phyloP scores from a whole-genome alignment of 1,284 basidiomycete species.

The Austroboletus niveus region DNA sequence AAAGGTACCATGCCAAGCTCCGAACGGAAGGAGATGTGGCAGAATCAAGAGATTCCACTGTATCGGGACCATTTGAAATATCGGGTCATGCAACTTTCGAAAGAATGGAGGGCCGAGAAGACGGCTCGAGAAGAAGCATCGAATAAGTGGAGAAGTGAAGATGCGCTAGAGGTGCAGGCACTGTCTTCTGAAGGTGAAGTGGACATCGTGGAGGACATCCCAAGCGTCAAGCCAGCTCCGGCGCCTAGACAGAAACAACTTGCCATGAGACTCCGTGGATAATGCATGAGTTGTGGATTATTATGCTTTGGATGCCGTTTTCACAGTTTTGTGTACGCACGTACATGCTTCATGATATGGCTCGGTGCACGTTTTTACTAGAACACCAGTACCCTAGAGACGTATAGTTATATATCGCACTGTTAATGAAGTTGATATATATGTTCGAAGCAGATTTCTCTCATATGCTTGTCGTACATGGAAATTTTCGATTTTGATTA shows the following conservation, averaged over 20 bases:
- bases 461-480: background rate
- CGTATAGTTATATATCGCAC: slow-evolving; percentile 11
- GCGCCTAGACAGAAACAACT: slow-evolving; percentile 9
- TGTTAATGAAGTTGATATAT: slow-evolving; percentile 12
- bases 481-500: no score
- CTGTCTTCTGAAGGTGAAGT: slow-evolving; percentile 49
- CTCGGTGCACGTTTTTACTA: slow-evolving; percentile 1
- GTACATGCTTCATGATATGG: background rate
- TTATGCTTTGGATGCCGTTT: slow-evolving; percentile 1
- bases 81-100: slow-evolving; percentile 38
- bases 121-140: slow-evolving; percentile 33
- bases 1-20: slow-evolving; percentile 29
- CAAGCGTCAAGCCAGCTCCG: slow-evolving; percentile 9
- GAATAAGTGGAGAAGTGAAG: slow-evolving; percentile 19
- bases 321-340: slow-evolving; percentile 1
- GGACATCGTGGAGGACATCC: slow-evolving; percentile 38
- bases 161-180: slow-evolving; percentile 23
- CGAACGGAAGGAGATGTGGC: slow-evolving; percentile 51
- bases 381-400: slow-evolving; percentile 17
- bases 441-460: background rate
- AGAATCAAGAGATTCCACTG: slow-evolving; percentile 34
- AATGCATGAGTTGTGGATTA: slow-evolving; percentile 5
- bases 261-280: slow-evolving; percentile 31
- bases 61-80: slow-evolving; percentile 37
- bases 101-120: slow-evolving; percentile 41